A percentile compares a stretch with the other conserved stretches of the same genome.
These are phyloP conservation scores for Clavispora fructus DNA, from an alignment of 805 yeast genomes.

Conservation along the genomic window DNA sequence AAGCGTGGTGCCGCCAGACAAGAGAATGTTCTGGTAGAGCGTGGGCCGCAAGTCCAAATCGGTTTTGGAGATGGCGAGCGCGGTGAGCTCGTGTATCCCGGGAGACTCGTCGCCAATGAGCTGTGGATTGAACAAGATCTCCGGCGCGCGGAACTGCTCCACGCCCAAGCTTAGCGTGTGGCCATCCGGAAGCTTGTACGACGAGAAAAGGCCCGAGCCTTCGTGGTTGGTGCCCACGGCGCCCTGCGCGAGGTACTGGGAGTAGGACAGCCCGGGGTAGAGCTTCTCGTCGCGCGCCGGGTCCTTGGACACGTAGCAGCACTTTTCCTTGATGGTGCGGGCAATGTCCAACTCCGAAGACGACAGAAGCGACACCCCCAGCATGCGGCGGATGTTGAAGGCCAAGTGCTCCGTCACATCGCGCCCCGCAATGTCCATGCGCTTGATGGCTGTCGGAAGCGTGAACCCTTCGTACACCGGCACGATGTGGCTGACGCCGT, in stretches of 20 bases:
- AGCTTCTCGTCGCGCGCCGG: conserved; percentile 51
- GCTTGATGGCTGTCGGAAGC: conserved; percentile 61
- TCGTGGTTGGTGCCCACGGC: conserved; percentile 15
- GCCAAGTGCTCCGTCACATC: conserved; percentile 78
- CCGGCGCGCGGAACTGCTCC: conserved; percentile 72
- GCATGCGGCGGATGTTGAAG: conserved; percentile 54
- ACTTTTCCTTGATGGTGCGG: conserved; percentile 67
- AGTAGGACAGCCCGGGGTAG: conserved; percentile 22
- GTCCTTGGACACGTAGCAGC: conserved; percentile 61
- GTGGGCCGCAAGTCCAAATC: conserved; percentile 74
- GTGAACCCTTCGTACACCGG: conserved; percentile 91
- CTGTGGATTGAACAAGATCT: conserved; percentile 77
- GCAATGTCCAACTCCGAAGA: conserved; percentile 83
- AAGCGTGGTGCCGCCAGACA: conserved; percentile 84
- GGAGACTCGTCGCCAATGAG: conserved; percentile 68
- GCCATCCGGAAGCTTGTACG: conserved; percentile 81
- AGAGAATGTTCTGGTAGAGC: conserved; percentile 63
- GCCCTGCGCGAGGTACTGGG: conserved; percentile 13
- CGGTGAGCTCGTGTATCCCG: conserved; percentile 61
- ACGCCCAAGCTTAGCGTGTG: conserved; percentile 57
- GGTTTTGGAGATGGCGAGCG: conserved; percentile 59
- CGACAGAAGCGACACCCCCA: conserved; percentile 59
- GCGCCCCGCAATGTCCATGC: conserved; percentile 81
- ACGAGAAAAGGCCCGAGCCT: conserved; percentile 18
- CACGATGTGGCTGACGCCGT: conserved; percentile 83